Evolutionary conservation across 805 yeast genomes (phyloP).

Genomic region (Candida nemodendra): DNA sequence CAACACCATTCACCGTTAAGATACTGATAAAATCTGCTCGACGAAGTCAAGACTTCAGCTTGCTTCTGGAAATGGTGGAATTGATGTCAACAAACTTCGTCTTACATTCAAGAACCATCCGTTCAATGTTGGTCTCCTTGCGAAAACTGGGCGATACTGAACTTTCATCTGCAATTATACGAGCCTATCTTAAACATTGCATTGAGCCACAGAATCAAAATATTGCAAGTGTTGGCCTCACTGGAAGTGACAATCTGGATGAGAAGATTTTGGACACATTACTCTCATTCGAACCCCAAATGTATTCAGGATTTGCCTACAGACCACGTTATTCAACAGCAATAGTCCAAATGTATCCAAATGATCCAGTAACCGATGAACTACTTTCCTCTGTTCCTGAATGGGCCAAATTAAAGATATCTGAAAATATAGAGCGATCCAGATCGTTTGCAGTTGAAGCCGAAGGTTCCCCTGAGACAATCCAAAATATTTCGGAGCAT

Average conservation of each 20-base stretch:
- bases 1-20: conserved; percentile 6
- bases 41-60: not conserved
- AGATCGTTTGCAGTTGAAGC: too few species aligned
- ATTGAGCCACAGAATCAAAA: not conserved
- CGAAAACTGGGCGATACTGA: not conserved
- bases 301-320: not conserved
- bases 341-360: not conserved
- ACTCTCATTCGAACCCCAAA: not conserved
- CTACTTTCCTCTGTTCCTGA: too few species aligned
- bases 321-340: not conserved
- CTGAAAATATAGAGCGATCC: too few species aligned
- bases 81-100: conserved; percentile 4
- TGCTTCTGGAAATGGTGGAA: conserved; percentile 12
- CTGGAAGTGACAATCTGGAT: not conserved
- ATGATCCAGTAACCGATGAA: too few species aligned
- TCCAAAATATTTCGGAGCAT: too few species aligned
- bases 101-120: conserved; percentile 4
- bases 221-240: not conserved
- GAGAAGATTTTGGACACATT: not conserved
- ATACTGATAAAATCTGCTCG: conserved; percentile 7
- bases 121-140: conserved; percentile 4
- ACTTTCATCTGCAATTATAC: conserved; percentile 1
- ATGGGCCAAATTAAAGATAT: too few species aligned
- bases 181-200: conserved; percentile 5
- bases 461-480: too few species aligned